phyloP scores from a whole-genome alignment of 208 protist species.

The Acanthamoeba healyi region DNA sequence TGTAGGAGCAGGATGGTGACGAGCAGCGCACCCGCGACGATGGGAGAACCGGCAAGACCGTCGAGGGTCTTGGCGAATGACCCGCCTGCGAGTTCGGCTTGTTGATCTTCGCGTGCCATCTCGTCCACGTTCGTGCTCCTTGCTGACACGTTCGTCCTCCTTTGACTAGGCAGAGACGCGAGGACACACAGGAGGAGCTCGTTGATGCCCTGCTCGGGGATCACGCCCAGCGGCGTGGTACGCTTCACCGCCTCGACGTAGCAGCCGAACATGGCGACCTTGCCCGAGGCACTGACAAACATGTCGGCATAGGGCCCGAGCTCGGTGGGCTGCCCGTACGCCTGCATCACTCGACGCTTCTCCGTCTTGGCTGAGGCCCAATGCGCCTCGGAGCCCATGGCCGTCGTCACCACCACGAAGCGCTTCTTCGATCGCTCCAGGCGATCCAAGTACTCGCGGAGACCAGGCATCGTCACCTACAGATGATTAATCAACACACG shows the following conservation, averaged over 20 bases:
- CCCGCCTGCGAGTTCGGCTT: not conserved
- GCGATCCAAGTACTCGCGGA: not conserved
- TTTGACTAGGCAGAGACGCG: not conserved
- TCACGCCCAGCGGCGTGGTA: not conserved
- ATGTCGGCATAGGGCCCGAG: not conserved
- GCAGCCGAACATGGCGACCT: not conserved
- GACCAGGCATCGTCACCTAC: no score
- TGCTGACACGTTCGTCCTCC: not conserved
- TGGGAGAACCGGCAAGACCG: no score
- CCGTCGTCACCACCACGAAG: not conserved
- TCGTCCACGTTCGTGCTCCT: not conserved
- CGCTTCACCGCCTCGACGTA: not conserved
- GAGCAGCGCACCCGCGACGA: not conserved
- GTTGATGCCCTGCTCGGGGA: not conserved
- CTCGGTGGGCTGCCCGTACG: not conserved
- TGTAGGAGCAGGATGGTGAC: not conserved
- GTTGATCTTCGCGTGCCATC: no score
- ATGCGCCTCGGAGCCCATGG: not conserved
- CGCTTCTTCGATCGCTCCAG: not conserved
- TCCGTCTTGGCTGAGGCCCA: not conserved
- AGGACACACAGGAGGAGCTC: conserved; percentile 15
- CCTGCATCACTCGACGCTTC: not conserved
- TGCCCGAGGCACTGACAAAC: not conserved
- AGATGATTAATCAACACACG: no score
- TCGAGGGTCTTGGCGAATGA: not conserved